Percentiles rank a stretch among this genome's conserved stretches.
phyloP scores from a whole-genome alignment of 257 asterid species.

The Eustoma russellianum region DNA sequence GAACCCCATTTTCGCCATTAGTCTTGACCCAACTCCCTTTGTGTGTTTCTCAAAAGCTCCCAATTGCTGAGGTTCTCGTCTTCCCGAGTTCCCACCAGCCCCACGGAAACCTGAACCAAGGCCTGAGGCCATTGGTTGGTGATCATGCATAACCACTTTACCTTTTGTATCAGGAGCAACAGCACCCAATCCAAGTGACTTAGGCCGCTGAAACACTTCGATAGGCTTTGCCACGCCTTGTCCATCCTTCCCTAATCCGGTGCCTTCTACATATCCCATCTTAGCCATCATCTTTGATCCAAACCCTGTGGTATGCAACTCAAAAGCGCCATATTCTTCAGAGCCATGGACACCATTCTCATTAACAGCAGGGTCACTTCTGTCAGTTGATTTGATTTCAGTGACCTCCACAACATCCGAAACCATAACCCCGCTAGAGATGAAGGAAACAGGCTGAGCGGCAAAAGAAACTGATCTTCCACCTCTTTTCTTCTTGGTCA shows the following conservation, averaged over 20 bases:
- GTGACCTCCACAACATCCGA: constrained; percentile 34
- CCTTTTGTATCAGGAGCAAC: constrained; percentile 44
- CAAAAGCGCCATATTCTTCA: constrained; percentile 57
- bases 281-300: constrained; percentile 97
- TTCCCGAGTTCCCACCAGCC: constrained; percentile 22
- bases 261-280: constrained; percentile 86
- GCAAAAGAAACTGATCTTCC: constrained; percentile 55
- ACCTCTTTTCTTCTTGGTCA: constrained; percentile 26
- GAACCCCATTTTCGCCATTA: constrained; percentile 95
- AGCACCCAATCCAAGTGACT: constrained; percentile 91
- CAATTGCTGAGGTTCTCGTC: constrained; percentile 24
- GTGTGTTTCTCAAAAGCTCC: constrained; percentile 88
- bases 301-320: constrained; percentile 92
- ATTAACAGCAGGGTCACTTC: constrained; percentile 20
- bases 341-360: constrained; percentile 25
- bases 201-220: constrained; percentile 77
- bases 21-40: constrained; percentile 82
- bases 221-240: constrained; percentile 73
- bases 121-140: constrained; percentile 13
- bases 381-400: constrained; percentile 22
- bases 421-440: constrained; percentile 64
- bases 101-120: constrained; percentile 14
- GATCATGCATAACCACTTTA: constrained; percentile 11
- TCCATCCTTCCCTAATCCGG: constrained; percentile 81
- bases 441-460: constrained; percentile 71